Base-by-base conservation (phyloP, 345 rosid genomes). In the Garcia nutans region DNA sequence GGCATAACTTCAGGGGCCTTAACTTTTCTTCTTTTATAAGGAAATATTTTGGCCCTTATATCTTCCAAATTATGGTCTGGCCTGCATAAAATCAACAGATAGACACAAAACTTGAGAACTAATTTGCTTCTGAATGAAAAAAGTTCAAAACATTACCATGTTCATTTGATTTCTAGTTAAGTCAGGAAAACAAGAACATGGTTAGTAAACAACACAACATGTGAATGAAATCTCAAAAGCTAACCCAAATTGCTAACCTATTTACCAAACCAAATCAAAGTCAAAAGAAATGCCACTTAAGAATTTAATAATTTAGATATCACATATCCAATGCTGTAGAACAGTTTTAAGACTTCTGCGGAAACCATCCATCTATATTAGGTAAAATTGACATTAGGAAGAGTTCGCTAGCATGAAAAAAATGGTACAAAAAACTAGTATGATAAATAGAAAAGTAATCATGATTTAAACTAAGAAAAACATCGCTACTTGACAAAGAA, bases 61-160 rank as follows among this genome's bases (percentile, higher is more conserved):
- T 96, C 99, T 88, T 93, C 94, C 85, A 92, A 76, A 86, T 85
- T 88, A 82, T 92, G 97, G 87, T 91, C 96, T 8, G 96, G 86
- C 84, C 96, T 91, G 86, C 80, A 77, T 5, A 61, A 62, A 69
- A 72, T 75, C 64, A 76, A 78, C 60, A 72, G 58, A 77, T 65
- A 24, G 20, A 60, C 26, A n/a, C 41, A 22, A 68, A 58, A 58
- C 17, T 58, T 12, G 16, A 44, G 28, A 23, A 42, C n/a, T 61
- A 17, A 31, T 3, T 31, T 57, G 16, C 11, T 37, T 12, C 37
- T n/a, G 59, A 19, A 65, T 1, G 54, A 52, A 23, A 60, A 44
- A 62, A 49, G 9, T 63, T 28, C 61, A 31, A 26, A 54, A 54
- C 17, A 74, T 37, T 50, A 7, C 7, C 70, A 65, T 68, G n/a